phyloP scores from a whole-genome alignment of 208 protist species.

The Crithidia expoeki region DNA sequence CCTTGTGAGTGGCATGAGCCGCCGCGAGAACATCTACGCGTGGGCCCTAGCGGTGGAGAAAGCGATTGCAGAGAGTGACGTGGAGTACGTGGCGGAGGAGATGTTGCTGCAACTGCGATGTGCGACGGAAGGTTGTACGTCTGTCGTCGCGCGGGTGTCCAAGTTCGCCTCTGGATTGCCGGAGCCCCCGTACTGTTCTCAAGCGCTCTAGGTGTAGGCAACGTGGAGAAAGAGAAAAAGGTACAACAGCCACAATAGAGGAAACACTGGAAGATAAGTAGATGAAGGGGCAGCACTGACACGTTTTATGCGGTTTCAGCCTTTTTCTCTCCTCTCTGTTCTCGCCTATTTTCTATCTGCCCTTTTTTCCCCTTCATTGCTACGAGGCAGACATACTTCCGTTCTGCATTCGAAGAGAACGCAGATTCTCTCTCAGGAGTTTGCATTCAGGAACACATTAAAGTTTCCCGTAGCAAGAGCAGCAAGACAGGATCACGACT shows the following conservation, averaged over 20 bases:
- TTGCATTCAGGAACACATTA: not conserved
- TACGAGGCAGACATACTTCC: not conserved
- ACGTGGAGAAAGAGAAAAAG: not conserved
- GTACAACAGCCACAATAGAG: too few relatives aligned
- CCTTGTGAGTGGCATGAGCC: slow-evolving; percentile 51
- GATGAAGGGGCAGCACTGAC: too few relatives aligned
- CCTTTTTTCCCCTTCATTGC: not conserved
- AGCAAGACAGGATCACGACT: not conserved
- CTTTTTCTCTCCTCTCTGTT: slow-evolving; percentile 3
- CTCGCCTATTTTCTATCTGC: not conserved
- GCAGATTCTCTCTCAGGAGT: not conserved
- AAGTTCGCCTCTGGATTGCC: slow-evolving; percentile 43
- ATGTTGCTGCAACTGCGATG: slow-evolving; percentile 56
- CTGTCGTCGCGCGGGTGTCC: slow-evolving; percentile 45
- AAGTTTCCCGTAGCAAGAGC: not conserved
- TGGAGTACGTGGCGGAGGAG: slow-evolving; percentile 85
- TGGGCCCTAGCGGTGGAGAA: slow-evolving; percentile 28
- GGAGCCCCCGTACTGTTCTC: slow-evolving; percentile 42
- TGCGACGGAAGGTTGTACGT: slow-evolving; percentile 29
- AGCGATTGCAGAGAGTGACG: slow-evolving; percentile 36
- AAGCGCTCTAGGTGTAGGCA: slow-evolving; percentile 13
- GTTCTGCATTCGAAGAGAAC: not conserved
- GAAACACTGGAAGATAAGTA: too few relatives aligned
- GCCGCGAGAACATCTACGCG: slow-evolving; percentile 32
- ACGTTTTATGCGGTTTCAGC: too few relatives aligned